A percentile compares a stretch with the other conserved stretches of the same genome.
Conservation (phyloP, 2,329 filamentous ascomycete genomes). For the Venturia nashicola region DNA sequence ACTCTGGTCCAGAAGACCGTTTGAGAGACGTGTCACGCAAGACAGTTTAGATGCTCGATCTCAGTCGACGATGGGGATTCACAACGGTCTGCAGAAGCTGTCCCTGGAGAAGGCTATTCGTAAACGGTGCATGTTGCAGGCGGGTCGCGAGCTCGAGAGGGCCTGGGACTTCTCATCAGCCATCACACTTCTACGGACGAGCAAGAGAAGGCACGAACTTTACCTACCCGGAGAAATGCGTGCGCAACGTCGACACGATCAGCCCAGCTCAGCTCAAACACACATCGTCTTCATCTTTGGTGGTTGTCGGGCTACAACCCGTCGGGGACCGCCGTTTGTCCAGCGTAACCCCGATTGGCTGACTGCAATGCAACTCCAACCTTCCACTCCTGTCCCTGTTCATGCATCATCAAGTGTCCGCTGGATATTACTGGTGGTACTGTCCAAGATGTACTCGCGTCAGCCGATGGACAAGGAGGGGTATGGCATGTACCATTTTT, state of each 20-base stretch:
- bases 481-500: neutral
- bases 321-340: neutral
- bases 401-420: neutral
- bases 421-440: neutral
- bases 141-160: neutral
- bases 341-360: neutral
- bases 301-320: neutral
- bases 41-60: neutral
- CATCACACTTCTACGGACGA: neutral
- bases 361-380: neutral
- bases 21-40: neutral
- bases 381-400: neutral
- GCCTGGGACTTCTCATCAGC: neutral
- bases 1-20: neutral
- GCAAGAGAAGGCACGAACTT: neutral
- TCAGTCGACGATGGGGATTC: neutral
- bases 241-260: neutral
- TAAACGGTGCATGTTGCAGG: neutral
- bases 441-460: neutral
- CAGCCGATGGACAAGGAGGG: neutral
- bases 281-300: neutral
- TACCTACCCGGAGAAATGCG: neutral
- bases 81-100: neutral
- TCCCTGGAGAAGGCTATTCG: neutral
- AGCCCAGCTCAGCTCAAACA: neutral